phyloP scores from a whole-genome alignment of 768 basidiomycete species.

The Piloderma croceum region DNA sequence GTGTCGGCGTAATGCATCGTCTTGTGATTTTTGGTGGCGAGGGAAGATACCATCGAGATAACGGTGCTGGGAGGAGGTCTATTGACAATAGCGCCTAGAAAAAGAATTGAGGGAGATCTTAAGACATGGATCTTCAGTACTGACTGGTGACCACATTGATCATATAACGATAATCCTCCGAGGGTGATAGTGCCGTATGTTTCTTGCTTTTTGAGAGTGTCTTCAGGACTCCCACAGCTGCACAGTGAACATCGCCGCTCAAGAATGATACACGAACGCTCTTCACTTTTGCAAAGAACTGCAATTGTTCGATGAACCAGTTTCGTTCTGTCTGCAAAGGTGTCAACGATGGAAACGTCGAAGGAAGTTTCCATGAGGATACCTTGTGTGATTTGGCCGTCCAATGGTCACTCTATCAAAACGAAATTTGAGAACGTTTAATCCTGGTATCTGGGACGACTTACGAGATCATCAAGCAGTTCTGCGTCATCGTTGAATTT shows the following conservation, averaged over 20 bases:
- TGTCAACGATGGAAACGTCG: neutral
- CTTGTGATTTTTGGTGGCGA: constrained; percentile 78
- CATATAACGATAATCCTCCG: constrained; percentile 81
- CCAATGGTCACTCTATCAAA: constrained; percentile 82
- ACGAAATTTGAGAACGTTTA: constrained; percentile 2
- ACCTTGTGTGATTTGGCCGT: constrained; percentile 79
- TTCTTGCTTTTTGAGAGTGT: constrained; percentile 51
- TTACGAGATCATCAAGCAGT: constrained; percentile 84
- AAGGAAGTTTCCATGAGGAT: constrained; percentile 1
- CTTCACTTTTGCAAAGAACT: constrained; percentile 59
- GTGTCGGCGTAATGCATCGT: constrained; percentile 80
- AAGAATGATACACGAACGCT: constrained; percentile 77
- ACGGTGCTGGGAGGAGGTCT: constrained; percentile 57
- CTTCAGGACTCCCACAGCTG: constrained; percentile 75
- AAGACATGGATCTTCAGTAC: constrained; percentile 20
- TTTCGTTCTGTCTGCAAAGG: constrained; percentile 76
- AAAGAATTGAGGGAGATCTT: neutral
- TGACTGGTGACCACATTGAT: constrained; percentile 77
- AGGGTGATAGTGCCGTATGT: constrained; percentile 43
- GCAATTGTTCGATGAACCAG: constrained; percentile 75
- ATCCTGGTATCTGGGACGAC: too few species aligned
- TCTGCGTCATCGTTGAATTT: constrained; percentile 92
- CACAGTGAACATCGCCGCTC: constrained; percentile 92
- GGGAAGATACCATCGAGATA: constrained; percentile 70
- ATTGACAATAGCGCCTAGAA: constrained; percentile 81